phyloP scores from a whole-genome alignment of 2,329 filamentous ascomycete genomes.

The Huntiella abstrusa region DNA sequence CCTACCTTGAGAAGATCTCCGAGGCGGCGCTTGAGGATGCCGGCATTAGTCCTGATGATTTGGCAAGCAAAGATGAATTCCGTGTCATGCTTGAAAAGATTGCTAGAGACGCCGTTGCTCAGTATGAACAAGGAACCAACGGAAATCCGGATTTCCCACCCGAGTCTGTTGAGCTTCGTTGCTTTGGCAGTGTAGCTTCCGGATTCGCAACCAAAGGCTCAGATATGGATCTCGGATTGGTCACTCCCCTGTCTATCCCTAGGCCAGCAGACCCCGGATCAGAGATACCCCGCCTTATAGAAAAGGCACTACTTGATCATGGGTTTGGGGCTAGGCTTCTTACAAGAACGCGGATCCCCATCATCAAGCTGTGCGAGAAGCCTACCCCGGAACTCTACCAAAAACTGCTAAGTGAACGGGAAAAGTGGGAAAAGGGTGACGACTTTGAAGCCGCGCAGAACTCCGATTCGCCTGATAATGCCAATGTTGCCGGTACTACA shows the following conservation, averaged over 20 bases:
- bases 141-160: constrained; percentile 28
- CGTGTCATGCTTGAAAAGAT: constrained; percentile 43
- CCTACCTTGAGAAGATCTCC: constrained; percentile 10
- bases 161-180: constrained; percentile 46
- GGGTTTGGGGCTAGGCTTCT: constrained; percentile 62
- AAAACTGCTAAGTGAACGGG: constrained; percentile 44
- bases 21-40: constrained; percentile 31
- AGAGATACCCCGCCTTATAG: constrained; percentile 53
- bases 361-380: constrained; percentile 67
- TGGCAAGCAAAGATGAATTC: constrained; percentile 53
- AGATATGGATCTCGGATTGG: constrained; percentile 72
- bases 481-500: not conserved
- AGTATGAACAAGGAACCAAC: constrained; percentile 28
- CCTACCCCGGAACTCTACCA: constrained; percentile 41
- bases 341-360: constrained; percentile 63
- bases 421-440: constrained; percentile 49
- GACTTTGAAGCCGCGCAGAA: not conserved
- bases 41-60: constrained; percentile 44
- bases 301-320: constrained; percentile 51
- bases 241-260: constrained; percentile 41
- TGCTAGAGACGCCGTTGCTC: constrained; percentile 38
- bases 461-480: not conserved
- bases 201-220: constrained; percentile 78
- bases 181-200: constrained; percentile 66
- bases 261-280: constrained; percentile 36